Conservation (phyloP, 148 eudicot species). For the Rhododendron mucronatum region DNA sequence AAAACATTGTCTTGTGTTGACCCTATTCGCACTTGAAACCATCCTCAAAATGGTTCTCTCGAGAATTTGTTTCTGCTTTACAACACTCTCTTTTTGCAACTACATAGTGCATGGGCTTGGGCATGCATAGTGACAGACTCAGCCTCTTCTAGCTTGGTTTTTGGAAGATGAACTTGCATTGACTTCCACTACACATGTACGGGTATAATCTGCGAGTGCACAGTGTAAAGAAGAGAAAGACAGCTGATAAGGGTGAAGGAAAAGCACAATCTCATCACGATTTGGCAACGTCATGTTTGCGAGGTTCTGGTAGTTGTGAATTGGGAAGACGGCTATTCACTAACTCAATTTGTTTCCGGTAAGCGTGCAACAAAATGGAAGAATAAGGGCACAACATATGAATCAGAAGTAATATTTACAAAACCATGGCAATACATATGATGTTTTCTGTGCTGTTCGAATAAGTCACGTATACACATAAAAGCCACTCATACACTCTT, state of each 20-base stretch:
- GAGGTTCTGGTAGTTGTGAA: too few species aligned
- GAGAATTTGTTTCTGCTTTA: neutral
- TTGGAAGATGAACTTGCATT: neutral
- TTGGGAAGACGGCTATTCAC: neutral
- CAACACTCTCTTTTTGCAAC: neutral
- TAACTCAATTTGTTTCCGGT: neutral
- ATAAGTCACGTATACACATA: neutral
- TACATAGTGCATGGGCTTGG: neutral
- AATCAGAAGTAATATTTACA: neutral
- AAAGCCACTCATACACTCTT: neutral
- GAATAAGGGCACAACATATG: neutral
- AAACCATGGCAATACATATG: neutral
- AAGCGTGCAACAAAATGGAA: neutral
- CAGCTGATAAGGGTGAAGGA: neutral
- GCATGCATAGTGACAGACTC: neutral
- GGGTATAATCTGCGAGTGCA: neutral
- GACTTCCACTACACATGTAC: neutral
- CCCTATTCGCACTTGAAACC: neutral
- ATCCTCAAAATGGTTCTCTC: neutral
- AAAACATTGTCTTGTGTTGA: neutral
- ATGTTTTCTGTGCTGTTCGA: neutral
- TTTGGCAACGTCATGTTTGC: too few species aligned
- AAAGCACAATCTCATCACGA: neutral
- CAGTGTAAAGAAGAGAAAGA: neutral
- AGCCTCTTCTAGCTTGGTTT: neutral